Percentiles rank a stretch among this genome's conserved stretches.
Evolutionary conservation across 345 rosid species (phyloP).

Genomic region (Toxicodendron radicans): DNA sequence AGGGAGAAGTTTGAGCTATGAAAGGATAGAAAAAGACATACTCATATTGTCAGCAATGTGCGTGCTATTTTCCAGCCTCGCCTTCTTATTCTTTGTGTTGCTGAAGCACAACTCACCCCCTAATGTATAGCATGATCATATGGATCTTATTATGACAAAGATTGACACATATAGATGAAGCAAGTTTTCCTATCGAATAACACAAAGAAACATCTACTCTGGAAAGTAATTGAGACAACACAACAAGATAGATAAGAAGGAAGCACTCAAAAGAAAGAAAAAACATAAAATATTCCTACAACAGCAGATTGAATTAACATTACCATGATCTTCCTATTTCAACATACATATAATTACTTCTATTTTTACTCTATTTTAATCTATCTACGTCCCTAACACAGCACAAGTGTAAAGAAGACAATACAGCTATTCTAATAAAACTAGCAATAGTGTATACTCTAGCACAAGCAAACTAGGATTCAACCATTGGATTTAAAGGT

Average conservation of each 20-base stretch:
- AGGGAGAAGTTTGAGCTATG: constrained; percentile 28
- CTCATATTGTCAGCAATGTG: constrained; percentile 28
- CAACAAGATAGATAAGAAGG: background rate
- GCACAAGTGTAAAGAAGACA: background rate
- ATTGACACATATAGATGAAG: background rate
- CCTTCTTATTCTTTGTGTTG: constrained; percentile 31
- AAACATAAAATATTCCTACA: background rate
- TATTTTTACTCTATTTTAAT: background rate
- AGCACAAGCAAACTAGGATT: background rate
- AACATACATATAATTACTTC: background rate
- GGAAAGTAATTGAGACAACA: too few relatives aligned
- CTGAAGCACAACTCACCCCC: constrained; percentile 34
- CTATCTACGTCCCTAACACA: background rate
- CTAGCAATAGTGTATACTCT: background rate
- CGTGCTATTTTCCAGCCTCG: constrained; percentile 29
- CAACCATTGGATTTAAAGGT: background rate
- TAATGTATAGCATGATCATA: constrained; percentile 11
- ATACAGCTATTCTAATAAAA: background rate
- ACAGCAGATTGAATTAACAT: background rate
- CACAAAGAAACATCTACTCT: background rate
- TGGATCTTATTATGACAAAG: background rate
- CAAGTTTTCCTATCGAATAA: background rate
- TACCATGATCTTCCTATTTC: background rate
- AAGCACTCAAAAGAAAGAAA: background rate
- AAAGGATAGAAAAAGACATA: constrained; percentile 25